phyloP scores from a whole-genome alignment of 148 eudicot species.

The Silene conica region DNA sequence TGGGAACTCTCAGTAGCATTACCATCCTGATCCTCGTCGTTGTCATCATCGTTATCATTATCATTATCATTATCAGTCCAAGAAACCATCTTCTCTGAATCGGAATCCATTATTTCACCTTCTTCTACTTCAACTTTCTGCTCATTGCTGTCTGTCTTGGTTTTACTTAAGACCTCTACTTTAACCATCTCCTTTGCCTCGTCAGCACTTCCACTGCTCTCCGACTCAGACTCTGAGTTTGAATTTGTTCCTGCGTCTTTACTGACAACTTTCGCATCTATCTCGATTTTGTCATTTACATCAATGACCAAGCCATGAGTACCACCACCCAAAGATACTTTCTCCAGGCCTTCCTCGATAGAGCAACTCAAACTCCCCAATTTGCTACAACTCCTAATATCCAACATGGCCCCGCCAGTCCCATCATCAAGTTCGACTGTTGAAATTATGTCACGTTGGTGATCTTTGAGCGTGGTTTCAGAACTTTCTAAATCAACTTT shows the following conservation, averaged over 20 bases:
- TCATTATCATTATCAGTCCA: slow-evolving; percentile 31
- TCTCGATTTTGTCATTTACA: slow-evolving; percentile 12
- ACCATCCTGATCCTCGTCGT: slow-evolving; percentile 55
- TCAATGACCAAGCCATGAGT: slow-evolving; percentile 13
- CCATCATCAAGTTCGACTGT: slow-evolving; percentile 9
- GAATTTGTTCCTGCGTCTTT: slow-evolving; percentile 31
- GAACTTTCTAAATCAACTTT: slow-evolving; percentile 11
- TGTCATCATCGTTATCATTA: slow-evolving; percentile 18
- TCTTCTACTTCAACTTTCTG: slow-evolving; percentile 52
- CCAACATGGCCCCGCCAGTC: slow-evolving; percentile 14
- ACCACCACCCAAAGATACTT: slow-evolving; percentile 44
- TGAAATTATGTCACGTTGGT: slow-evolving; percentile 6
- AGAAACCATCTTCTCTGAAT: slow-evolving; percentile 46
- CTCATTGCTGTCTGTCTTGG: slow-evolving; percentile 7
- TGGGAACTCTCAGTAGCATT: slow-evolving; percentile 26
- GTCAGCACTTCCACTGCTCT: slow-evolving; percentile 41
- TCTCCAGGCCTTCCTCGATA: slow-evolving; percentile 54
- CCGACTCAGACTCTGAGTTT: slow-evolving; percentile 29
- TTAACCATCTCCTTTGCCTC: slow-evolving; percentile 24
- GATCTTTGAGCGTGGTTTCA: slow-evolving; percentile 4
- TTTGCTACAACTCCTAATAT: slow-evolving; percentile 3
- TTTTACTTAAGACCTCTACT: slow-evolving; percentile 11
- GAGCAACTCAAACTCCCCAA: slow-evolving; percentile 35
- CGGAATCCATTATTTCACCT: slow-evolving; percentile 68
- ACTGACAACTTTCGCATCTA: slow-evolving; percentile 10